Base-by-base conservation (phyloP, 768 basidiomycete species). In the Fomitopsis serialis region DNA sequence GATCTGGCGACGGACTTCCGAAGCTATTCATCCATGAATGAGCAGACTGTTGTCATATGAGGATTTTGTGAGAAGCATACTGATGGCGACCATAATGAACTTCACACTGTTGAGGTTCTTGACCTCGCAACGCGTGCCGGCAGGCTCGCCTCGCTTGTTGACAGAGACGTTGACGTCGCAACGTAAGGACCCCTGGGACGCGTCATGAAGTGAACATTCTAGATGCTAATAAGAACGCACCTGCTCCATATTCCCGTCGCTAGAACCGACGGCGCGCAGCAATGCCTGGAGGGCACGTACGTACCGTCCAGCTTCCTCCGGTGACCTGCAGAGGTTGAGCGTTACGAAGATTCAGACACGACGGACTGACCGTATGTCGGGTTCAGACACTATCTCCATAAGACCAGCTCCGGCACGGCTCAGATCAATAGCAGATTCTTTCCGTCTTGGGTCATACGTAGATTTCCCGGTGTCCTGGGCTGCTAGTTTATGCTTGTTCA, bases 231-330 rank as follows among this genome's bases (percentile, higher is more conserved):
- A 36, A 4, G n/a, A n/a, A 17, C 70, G 45, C 60, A 91, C 96
- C 68, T 92, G 85, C 61, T 99, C 97, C 97, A 98, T 98, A 63
- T 95, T 95, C 1, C 92, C 94, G 65, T 96, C 92, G 57, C 92
- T 93, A 0, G 91, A 84, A 0, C 92, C 93, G 2, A 96, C 75
- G 15, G 89, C 78, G 17, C 95, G 80, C 8, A 98, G 72, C 17
- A 97, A 63, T 3, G 84, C 78, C 65, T 97, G 94, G 1, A 99
- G 73, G 9, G 85, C 77, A 36, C 85, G 77, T 5, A 98, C 89
- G 70, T 96, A 98, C 6, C 82, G 80, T 1, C 81, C 89, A 19
- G 92, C 95, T 67, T 98, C 90, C 68, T 96, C 92, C 3, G 97
- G 85, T 1, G 89, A 89, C 44, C 76, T 81, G 59, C 9, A 34